A percentile compares a stretch with the other conserved stretches of the same genome.
Conservation (phyloP, 73 alveolate genomes). For the Durusdinium trenchii region DNA sequence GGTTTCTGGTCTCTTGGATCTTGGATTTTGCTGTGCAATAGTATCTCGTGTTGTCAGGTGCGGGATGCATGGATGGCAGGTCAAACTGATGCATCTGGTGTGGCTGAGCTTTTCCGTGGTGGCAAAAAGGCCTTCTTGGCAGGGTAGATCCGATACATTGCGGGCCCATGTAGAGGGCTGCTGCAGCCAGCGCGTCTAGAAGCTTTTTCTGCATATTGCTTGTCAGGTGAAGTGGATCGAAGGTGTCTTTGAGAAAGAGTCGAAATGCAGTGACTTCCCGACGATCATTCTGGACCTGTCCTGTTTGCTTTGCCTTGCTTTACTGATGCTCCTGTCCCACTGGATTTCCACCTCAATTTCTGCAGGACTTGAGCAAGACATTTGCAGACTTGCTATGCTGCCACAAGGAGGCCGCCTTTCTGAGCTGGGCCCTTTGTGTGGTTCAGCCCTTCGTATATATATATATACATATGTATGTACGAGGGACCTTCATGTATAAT, state of each 20-base stretch:
- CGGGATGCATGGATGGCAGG: constrained; percentile 78
- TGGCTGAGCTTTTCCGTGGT: constrained; percentile 79
- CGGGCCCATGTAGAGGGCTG: neutral
- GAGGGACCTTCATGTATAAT: no score
- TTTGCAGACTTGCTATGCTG: constrained; percentile 63
- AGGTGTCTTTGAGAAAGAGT: constrained; percentile 77
- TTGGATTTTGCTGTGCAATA: neutral
- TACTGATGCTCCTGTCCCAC: neutral
- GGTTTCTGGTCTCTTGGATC: neutral
- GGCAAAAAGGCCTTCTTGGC: constrained; percentile 16
- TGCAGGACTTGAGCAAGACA: constrained; percentile 55
- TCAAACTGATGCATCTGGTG: constrained; percentile 19
- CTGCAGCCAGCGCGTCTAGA: neutral
- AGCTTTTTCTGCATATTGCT: no score
- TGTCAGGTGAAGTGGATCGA: constrained; percentile 77
- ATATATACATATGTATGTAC: no score
- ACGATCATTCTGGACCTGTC: constrained; percentile 50
- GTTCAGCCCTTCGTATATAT: no score
- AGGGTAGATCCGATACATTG: neutral
- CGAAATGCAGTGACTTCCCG: constrained; percentile 55
- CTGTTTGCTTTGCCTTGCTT: neutral
- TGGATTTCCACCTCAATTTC: neutral
- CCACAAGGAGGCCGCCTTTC: constrained; percentile 10
- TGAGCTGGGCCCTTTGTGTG: no score
- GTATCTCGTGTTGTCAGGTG: constrained; percentile 14